Conservation (phyloP, 495 filamentous ascomycete species). For the Glarea lozoyensis region DNA sequence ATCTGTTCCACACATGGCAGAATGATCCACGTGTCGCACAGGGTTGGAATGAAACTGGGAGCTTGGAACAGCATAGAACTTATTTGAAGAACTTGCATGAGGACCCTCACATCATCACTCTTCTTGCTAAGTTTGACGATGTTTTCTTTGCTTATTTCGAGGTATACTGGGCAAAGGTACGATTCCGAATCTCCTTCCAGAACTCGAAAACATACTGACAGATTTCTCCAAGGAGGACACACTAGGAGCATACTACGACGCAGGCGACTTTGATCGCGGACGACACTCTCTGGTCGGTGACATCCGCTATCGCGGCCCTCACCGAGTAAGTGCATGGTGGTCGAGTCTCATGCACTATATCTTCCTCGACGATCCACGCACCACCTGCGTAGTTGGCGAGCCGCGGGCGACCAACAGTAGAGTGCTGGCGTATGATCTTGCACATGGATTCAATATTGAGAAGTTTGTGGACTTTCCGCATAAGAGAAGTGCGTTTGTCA, state of each 20-base stretch:
- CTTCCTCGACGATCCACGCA: slow-evolving; percentile 62
- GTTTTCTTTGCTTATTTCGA: slow-evolving; percentile 59
- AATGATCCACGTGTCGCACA: slow-evolving; percentile 62
- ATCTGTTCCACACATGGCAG: slow-evolving; percentile 58
- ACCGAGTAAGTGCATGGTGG: slow-evolving; percentile 62
- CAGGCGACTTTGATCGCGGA: slow-evolving; percentile 56
- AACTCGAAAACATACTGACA: neutral
- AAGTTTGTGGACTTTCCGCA: slow-evolving; percentile 59
- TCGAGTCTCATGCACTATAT: slow-evolving; percentile 60
- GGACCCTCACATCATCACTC: slow-evolving; percentile 52
- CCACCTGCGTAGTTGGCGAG: slow-evolving; percentile 53
- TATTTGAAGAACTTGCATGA: slow-evolving; percentile 51
- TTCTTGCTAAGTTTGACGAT: slow-evolving; percentile 55
- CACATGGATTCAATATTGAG: slow-evolving; percentile 53
- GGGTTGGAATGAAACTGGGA: slow-evolving; percentile 61
- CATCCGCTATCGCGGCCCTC: slow-evolving; percentile 50
- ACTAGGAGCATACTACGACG: slow-evolving; percentile 55
- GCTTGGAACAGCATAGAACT: slow-evolving; percentile 51
- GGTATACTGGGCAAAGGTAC: slow-evolving; percentile 63
- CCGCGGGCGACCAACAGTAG: slow-evolving; percentile 50
- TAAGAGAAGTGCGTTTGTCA: slow-evolving; percentile 55
- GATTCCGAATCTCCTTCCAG: slow-evolving; percentile 4
- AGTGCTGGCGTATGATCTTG: slow-evolving; percentile 57
- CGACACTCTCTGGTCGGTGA: slow-evolving; percentile 62
- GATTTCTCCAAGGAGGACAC: slow-evolving; percentile 46